Conservation (phyloP, 148 eudicot species). For the Cornus kousa region DNA sequence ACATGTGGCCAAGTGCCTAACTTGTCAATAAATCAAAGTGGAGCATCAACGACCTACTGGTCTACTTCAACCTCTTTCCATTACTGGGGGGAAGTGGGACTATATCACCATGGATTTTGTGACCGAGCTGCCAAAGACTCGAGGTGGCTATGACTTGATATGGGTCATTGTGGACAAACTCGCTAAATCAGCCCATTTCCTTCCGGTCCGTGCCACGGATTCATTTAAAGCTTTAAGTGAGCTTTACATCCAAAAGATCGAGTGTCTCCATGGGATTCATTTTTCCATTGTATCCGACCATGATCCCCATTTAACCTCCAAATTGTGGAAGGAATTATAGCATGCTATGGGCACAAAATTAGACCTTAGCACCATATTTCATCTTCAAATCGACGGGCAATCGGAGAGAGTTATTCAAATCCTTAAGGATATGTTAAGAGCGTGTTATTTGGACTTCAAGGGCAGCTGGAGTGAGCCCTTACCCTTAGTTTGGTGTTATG, state of each 20-base stretch:
- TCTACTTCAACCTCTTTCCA: background rate
- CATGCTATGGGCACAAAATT: no score
- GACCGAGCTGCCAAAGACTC: background rate
- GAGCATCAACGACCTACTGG: constrained; percentile 3
- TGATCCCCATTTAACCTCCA: no score
- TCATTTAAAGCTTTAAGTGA: no score
- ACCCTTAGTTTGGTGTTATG: no score
- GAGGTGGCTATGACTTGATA: background rate
- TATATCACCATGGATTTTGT: background rate
- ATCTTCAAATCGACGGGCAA: background rate
- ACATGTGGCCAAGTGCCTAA: background rate
- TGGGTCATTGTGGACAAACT: background rate
- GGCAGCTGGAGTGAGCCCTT: no score
- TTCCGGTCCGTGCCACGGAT: background rate
- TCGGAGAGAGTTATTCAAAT: background rate
- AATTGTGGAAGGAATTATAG: no score
- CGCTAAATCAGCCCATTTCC: background rate
- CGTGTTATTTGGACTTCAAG: background rate
- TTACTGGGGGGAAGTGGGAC: background rate
- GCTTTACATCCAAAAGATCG: no score
- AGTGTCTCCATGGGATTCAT: no score
- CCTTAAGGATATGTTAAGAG: background rate
- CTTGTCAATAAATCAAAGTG: background rate
- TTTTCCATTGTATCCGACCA: no score
- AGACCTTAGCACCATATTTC: no score